Base-by-base conservation (phyloP, 208 protist species). In the Crithidia expoeki region DNA sequence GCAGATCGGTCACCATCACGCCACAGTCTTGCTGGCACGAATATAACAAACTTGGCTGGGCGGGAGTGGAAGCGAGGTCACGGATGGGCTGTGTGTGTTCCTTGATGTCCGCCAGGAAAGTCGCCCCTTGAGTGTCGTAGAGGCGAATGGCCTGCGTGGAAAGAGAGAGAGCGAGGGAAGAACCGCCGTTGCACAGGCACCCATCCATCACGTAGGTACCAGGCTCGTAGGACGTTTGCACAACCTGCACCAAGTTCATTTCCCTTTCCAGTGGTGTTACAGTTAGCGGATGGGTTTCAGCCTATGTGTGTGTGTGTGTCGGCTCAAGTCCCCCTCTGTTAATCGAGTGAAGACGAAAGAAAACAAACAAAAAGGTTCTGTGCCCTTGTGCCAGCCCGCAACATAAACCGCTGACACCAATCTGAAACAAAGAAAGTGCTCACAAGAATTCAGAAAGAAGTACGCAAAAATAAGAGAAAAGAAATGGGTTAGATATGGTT, bases 11-110 rank as follows among this genome's bases (percentile, higher is more conserved):
- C 42, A 95, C 65, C 88, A 94, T 91, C 34, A 95, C 90, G 6
- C 90, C 90, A 12, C 80, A 81, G 74, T 95, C 90, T 53, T 81
- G 77, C 80, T 95, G 90, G 44, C 80, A 76, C 16, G 84, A 91
- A 73, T 84, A 92, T 21, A 93, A 76, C 11, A 89, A 19, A 55
- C 56, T 70, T 19, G 85, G 87, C 53, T 84, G 69, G 0, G 87
- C 72, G 2, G 80, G 52, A 0, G 79, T 79, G 4, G 80, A 27
- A 42, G 83, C 78, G 14, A 95, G 64, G 63, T 93, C 90, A 17
- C 63, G 79, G 55, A 95, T 88, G 30, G 73, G 72, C 46, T 80
- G 68, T 7, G 79, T 95, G 82, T 95, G 90, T 4, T 89, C 78
- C 38, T 64, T 50, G 7, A 95, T 55, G 19, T 86, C 85, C 2